Base-by-base conservation (phyloP, 495 filamentous ascomycete genomes). In the Diplogelasinospora grovesii region DNA sequence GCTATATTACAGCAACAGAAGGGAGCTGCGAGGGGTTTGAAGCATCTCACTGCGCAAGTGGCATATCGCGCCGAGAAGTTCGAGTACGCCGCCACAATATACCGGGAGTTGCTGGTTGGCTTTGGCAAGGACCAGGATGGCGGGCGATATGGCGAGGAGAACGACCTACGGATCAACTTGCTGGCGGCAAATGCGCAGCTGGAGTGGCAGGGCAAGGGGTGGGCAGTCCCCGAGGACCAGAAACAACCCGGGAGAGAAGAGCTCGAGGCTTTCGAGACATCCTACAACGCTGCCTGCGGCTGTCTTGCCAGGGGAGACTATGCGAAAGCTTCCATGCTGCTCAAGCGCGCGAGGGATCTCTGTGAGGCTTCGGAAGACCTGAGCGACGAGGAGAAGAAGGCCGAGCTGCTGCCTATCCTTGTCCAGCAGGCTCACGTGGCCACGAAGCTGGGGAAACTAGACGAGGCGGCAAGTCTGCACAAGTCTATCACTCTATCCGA, bases 261-360 rank as follows among this genome's bases (percentile, higher is more conserved):
- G 52, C 60, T 95, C 31, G 87, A 96, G 54, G 81, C 82, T 3
- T 98, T 97, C 50, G 92, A 98, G 63, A 93, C 83, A 4, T 77
- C 87, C 0, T 98, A 89, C 63, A 98, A 98, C 67, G 81, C 83
- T 6, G 93, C 89, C 16, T 97, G 90, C 57, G 75, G 75, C 29
- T 83, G 81, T 56, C 84, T 97, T 54, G 86, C 87, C 8, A 73
- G 81, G 44, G 85, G 83, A 8, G 86, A 89, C 48, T 75, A 89
- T 35, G 65, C 58, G 14, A 79, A 89, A 53, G 87, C 78, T 4
- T 78, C 84, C 39, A 60, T 95, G 13, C 69, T 97, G 30, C 65
- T 99, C 23, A 89, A 85, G 65, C 76, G 87, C 39, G 84, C 93
- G 8, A 82, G 79, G 79, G 85, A 89, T 56, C 68, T 97, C 8